phyloP scores from a whole-genome alignment of 345 rosid species.

The Brassica rapa region DNA sequence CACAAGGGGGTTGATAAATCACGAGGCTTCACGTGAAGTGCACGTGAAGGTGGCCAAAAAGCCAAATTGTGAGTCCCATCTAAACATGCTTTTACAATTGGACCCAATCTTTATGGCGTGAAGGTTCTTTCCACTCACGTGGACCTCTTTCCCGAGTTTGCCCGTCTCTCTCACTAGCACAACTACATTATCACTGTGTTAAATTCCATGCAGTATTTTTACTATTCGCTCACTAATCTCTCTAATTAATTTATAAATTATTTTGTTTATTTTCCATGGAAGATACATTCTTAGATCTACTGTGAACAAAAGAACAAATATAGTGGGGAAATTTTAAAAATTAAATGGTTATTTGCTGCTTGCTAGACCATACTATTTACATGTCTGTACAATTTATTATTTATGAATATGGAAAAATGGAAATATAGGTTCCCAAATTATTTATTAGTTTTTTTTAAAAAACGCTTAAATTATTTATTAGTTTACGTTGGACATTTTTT shows the following conservation, averaged over 20 bases:
- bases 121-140: conserved; percentile 22
- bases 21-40: conserved; percentile 41
- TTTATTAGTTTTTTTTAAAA: neutral
- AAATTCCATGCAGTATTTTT: neutral
- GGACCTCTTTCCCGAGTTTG: neutral
- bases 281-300: neutral
- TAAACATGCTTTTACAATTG: neutral
- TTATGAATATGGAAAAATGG: neutral
- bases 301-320: neutral
- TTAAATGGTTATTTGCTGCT: neutral
- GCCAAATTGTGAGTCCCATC: conserved; percentile 2
- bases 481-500: neutral
- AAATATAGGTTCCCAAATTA: neutral
- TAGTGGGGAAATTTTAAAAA: neutral
- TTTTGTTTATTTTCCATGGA: neutral
- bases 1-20: conserved; percentile 11
- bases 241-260: neutral
- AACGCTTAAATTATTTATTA: neutral
- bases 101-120: conserved; percentile 32
- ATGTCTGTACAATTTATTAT: neutral
- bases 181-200: neutral
- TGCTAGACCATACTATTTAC: neutral
- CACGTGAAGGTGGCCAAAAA: conserved; percentile 36
- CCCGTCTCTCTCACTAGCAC: conserved; percentile 13
- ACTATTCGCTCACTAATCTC: neutral